A percentile compares a stretch with the other conserved stretches of the same genome.
Evolutionary conservation across 2,329 filamentous ascomycete species (phyloP).

Genomic region (Diaporthe amygdali): DNA sequence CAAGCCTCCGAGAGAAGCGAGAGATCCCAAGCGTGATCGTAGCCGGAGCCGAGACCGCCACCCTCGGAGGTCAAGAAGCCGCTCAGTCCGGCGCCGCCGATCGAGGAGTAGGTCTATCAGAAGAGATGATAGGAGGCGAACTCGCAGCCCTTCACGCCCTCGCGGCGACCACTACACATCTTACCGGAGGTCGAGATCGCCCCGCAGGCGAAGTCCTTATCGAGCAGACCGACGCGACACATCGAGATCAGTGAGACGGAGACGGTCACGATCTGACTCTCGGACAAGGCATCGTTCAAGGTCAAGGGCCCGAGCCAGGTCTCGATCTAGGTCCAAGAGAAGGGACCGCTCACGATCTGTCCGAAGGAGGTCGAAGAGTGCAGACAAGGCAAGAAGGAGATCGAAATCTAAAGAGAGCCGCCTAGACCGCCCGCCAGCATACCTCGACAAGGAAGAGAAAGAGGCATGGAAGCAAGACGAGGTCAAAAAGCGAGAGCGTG

Average conservation of each 20-base stretch:
- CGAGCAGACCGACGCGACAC: conserved; percentile 19
- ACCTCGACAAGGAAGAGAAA: conserved; percentile 51
- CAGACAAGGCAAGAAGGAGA: conserved; percentile 45
- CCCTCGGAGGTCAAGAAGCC: conserved; percentile 31
- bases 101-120: conserved; percentile 33
- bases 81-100: conserved; percentile 32
- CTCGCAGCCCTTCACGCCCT: conserved; percentile 33
- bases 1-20: conserved; percentile 19
- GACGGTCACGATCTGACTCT: conserved; percentile 18
- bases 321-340: conserved; percentile 20
- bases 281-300: conserved; percentile 15
- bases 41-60: conserved; percentile 31
- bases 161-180: conserved; percentile 30
- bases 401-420: conserved; percentile 44
- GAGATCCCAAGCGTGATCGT: conserved; percentile 37
- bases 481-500: conserved; percentile 65
- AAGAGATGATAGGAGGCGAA: conserved; percentile 33
- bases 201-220: conserved; percentile 21
- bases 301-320: conserved; percentile 18
- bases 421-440: conserved; percentile 34
- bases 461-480: conserved; percentile 67
- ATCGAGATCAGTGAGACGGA: conserved; percentile 21
- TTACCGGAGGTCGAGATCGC: conserved; percentile 26
- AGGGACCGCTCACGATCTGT: conserved; percentile 22
- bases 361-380: conserved; percentile 28